Evolutionary conservation across 768 basidiomycete species (phyloP), one percentile per base, ranked within the genome.

Genomic region (Sarcodon sp.): DNA sequence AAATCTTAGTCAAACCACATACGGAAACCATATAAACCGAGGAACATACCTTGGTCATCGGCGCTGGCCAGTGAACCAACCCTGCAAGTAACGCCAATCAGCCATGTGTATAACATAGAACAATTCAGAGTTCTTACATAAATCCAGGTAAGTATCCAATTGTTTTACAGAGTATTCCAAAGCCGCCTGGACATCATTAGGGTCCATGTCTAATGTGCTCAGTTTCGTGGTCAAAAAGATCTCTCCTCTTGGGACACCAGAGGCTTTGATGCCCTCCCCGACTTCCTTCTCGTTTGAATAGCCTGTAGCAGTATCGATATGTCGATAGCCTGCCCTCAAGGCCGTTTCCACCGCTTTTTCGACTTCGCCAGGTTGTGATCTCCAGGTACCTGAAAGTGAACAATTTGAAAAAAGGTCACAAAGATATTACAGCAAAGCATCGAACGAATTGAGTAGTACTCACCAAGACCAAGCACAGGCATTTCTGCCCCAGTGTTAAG

Each of bases 181-280:
- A n/a, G 81, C 79, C 7, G 7, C 39, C n/a, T 13, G 15, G 21
- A 27, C 21, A 46, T 73, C 72, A 38, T 69, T 71, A 7, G 77
- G 73, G 33, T 70, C 61, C 58, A 87, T 86, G 59, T 81, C 75
- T 44, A 67, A 62, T 62, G 80, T 81, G 58, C 75, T 69, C 47
- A 84, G 70, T 63, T 83, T 84, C 50, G 80, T 83, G 50, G 87
- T 89, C 50, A 93, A 64, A 73, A 92, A 93, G 64, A 93, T 73
- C 48, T 80, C 68, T 34, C 69, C 67, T 49, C 91, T 76, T 5
- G 77, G 70, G 12, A 91, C 76, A 9, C 86, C 88, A 18, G 81
- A 83, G 10, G 70, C 69, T 55, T 75, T 79, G 66, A 92, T 81
- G 32, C 89, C 90, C 47, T 77, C 57, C 11, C 89, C 90, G 39